Evolutionary conservation across 306 rosid genomes (phyloP), one percentile per base, ranked within the genome.

Genomic region (Arachis hypogaea): DNA sequence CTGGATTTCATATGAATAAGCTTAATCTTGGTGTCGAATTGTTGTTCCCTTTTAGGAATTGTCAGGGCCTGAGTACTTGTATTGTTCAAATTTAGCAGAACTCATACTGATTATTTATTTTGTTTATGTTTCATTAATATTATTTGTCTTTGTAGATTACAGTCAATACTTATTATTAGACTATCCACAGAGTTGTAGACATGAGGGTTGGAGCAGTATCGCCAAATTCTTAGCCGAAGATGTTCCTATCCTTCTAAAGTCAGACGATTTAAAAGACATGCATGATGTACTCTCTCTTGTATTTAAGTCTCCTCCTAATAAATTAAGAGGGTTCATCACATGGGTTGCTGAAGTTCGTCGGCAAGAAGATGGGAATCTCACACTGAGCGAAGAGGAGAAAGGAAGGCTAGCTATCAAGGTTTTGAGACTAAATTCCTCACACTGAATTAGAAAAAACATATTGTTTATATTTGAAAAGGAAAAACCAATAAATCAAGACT

Each of bases 291-390:
- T 93, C 69, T 86, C 88, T 52, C 79, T 82, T 66, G 79, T 84
- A 51, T 89, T 85, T 76, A 88, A 81, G 81, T 85, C 96, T 59
- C 88, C 96, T 49, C 96, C 96, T 76, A 69, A 63, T 55, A 87
- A 89, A 82, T 69, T 93, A 85, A 85, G 88, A 64, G 85, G 80
- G 52, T 87, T 91, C 56, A 81, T 93, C 64, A 85, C 86, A 62
- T 93, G 98, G 98, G 72, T 93, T 82, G 97, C 96, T 12, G 98
- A 93, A 83, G 97, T 93, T 70, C 96, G 98, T 51, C 87, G 88
- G 73, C 92, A 84, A 85, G 98, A 91, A 87, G 90, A 89, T 68
- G 93, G 98, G 63, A 85, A 60, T 81, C 84, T 81, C 70, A 73
- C 82, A 14, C 61, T 93, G 82, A 91, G 89, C 45, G 88, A 81